Evolutionary conservation across 106 monocot species (phyloP).

Genomic region (Dendrobium catenatum): DNA sequence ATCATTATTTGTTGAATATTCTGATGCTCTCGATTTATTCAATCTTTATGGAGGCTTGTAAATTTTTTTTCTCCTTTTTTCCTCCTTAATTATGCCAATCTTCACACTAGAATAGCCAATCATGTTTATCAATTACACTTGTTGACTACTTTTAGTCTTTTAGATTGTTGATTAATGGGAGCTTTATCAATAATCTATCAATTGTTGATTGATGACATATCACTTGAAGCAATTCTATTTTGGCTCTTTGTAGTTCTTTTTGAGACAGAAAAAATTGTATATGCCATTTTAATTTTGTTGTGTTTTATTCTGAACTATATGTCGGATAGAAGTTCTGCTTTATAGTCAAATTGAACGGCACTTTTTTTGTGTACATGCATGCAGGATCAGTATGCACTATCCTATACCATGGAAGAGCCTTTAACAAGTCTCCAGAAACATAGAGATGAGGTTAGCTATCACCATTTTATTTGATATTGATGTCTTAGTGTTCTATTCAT

Average conservation of each 20-base stretch:
- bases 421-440: conserved; percentile 39
- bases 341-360: neutral
- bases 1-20: neutral
- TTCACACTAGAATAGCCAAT: neutral
- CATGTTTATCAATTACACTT: neutral
- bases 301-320: neutral
- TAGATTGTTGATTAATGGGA: neutral
- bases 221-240: neutral
- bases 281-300: neutral
- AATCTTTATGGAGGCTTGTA: neutral
- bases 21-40: neutral
- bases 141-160: neutral
- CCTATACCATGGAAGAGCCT: conserved; percentile 27
- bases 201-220: neutral
- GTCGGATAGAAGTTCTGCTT: neutral
- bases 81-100: neutral
- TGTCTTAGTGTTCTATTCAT: neutral
- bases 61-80: neutral
- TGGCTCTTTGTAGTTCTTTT: neutral
- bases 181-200: neutral
- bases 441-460: conserved; percentile 60
- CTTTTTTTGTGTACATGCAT: neutral
- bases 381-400: conserved; percentile 39
- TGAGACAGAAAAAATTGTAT: neutral
- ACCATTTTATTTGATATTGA: conserved; percentile 1